Evolutionary conservation across 768 basidiomycete genomes (phyloP), one percentile per base, ranked within the genome.

Genomic region (Myochromella boudieri): DNA sequence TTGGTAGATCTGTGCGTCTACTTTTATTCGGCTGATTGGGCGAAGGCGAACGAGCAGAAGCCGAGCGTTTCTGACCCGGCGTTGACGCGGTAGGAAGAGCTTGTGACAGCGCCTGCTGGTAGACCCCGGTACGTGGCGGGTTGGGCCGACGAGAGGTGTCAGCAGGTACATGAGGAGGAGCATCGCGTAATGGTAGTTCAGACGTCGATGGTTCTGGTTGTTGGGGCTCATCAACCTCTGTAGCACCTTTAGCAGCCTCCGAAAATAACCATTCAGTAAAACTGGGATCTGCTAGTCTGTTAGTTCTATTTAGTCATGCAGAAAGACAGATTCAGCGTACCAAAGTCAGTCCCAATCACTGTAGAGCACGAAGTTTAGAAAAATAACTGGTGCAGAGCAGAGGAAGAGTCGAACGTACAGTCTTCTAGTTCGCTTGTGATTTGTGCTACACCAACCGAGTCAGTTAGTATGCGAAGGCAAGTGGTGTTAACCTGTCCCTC

Each of bases 241-340:
- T 68, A 18, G 76, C 78, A 42, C 85, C 85, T 63, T 86, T 88
- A 2, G 80, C 79, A 17, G 88, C 89, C 62, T 89, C 87, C 26
- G 68, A 67, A 60, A 95, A 97, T 17, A 97, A 68, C 92, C 92
- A 95, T 46, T 87, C 83, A 25, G 91, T 92, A 67, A 97, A 95
- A 48, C 75, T 81, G 36, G 81, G 67, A 60, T 95, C 93, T 91
- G 58, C 10, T 42, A 36, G 22, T 38, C 22, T 28, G 50, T 52
- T 31, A 62, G 51, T 42, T 42, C 15, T 2, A 11, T 25, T 62
- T n/a, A 64, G 58, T 37, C 37, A 37, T 28, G 26, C 48, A 44
- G 33, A 33, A 38, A 11, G 29, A 44, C 28, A 14, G 34, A 41
- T 32, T 36, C 47, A 34, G 67, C 75, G 53, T 65, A 88, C 88